Percentiles rank a stretch among this genome's conserved stretches.
Evolutionary conservation across 169 alveolate species (phyloP).

Genomic region (Cytauxzoon felis): DNA sequence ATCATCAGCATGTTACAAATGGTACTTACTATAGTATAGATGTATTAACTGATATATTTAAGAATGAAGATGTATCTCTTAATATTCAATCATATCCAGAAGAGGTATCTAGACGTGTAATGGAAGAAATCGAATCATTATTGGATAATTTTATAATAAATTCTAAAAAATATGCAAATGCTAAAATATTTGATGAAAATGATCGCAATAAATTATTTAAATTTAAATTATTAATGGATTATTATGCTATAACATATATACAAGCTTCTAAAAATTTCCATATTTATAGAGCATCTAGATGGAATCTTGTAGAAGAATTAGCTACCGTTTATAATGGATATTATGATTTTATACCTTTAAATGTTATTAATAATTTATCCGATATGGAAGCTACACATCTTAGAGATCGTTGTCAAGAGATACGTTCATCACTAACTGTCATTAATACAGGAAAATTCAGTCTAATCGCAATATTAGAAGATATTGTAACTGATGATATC

Average conservation of each 20-base stretch:
- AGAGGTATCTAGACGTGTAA: slow-evolving; percentile 53
- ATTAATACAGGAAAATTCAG: slow-evolving; percentile 19
- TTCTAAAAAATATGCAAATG: slow-evolving; percentile 39
- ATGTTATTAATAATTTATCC: slow-evolving; percentile 45
- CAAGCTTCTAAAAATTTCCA: slow-evolving; percentile 43
- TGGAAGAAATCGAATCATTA: slow-evolving; percentile 34
- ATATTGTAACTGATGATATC: slow-evolving; percentile 59
- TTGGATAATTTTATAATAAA: slow-evolving; percentile 22
- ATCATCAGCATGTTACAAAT: background rate
- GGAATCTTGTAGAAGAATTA: slow-evolving; percentile 55
- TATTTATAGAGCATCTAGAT: slow-evolving; percentile 43
- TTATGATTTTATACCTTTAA: slow-evolving; percentile 57
- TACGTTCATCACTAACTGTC: slow-evolving; percentile 13
- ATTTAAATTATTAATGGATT: slow-evolving; percentile 49
- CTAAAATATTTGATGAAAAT: slow-evolving; percentile 5
- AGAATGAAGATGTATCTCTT: slow-evolving; percentile 46
- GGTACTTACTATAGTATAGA: slow-evolving; percentile 45
- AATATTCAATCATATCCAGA: slow-evolving; percentile 57
- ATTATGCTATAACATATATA: slow-evolving; percentile 44
- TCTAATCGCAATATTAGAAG: slow-evolving; percentile 51
- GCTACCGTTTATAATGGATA: slow-evolving; percentile 57
- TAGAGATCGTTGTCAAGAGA: slow-evolving; percentile 36
- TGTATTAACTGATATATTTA: slow-evolving; percentile 38
- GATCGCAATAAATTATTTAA: slow-evolving; percentile 43
- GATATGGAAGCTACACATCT: slow-evolving; percentile 58